Evolutionary conservation across 495 filamentous ascomycete genomes (phyloP).

Genomic region (Physcia stellaris): DNA sequence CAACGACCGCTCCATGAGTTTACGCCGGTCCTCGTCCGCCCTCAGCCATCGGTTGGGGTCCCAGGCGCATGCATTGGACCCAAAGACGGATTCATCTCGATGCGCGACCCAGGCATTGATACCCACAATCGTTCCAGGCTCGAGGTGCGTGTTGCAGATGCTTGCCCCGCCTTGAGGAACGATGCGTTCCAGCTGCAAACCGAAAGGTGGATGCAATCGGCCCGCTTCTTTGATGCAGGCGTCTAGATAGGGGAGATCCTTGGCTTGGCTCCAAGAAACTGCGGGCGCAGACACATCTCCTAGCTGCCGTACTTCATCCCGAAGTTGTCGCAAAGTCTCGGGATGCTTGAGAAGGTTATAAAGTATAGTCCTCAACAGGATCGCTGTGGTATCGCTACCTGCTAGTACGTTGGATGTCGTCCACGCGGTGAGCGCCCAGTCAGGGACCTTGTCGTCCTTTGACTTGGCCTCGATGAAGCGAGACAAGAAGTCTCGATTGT

Average conservation of each 20-base stretch:
- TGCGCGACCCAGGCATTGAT: slow-evolving; percentile 40
- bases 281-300: slow-evolving; percentile 2
- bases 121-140: slow-evolving; percentile 34
- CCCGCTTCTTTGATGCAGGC: slow-evolving; percentile 58
- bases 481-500: slow-evolving; percentile 20
- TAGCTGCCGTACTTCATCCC: slow-evolving; percentile 16
- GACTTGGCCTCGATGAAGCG: slow-evolving; percentile 24
- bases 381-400: slow-evolving; percentile 30
- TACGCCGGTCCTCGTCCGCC: too few species aligned
- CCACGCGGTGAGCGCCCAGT: slow-evolving; percentile 20
- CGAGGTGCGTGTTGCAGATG: slow-evolving; percentile 18
- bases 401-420: slow-evolving; percentile 32
- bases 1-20: neutral
- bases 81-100: slow-evolving; percentile 35
- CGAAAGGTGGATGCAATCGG: slow-evolving; percentile 49
- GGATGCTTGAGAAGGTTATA: slow-evolving; percentile 24
- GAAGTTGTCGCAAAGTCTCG: slow-evolving; percentile 14
- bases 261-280: slow-evolving; percentile 27
- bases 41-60: slow-evolving; percentile 35
- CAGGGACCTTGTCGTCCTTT: slow-evolving; percentile 17
- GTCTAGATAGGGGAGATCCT: slow-evolving; percentile 45
- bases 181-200: slow-evolving; percentile 41
- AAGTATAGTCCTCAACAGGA: slow-evolving; percentile 23
- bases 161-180: slow-evolving; percentile 2
- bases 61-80: slow-evolving; percentile 24